Percentiles rank a stretch among this genome's conserved stretches.
Conservation (phyloP, 2,329 filamentous ascomycete genomes). For the Hysterium pulicare region DNA sequence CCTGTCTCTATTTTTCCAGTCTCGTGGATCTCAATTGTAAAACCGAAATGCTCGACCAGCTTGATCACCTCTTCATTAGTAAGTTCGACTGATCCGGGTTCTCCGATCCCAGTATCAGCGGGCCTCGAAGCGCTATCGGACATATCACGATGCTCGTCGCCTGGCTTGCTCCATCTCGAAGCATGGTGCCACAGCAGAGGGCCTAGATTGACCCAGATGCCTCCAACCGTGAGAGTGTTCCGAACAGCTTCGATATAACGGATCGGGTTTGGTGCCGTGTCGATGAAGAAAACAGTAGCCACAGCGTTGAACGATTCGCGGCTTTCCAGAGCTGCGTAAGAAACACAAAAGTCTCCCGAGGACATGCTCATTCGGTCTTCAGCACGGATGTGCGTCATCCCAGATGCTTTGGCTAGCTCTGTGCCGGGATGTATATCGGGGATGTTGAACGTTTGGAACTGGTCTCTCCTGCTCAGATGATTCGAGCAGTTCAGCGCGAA, state of each 20-base stretch:
- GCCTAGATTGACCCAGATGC: slow-evolving; percentile 84
- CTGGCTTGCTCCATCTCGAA: slow-evolving; percentile 55
- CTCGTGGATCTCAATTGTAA: slow-evolving; percentile 65
- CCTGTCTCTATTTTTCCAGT: slow-evolving; percentile 61
- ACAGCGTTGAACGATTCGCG: slow-evolving; percentile 71
- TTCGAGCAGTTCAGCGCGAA: slow-evolving; percentile 91
- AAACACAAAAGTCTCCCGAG: slow-evolving; percentile 85
- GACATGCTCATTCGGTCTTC: slow-evolving; percentile 84
- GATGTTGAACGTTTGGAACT: slow-evolving; percentile 69
- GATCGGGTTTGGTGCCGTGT: slow-evolving; percentile 91
- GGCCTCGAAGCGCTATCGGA: slow-evolving; percentile 24
- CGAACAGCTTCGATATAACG: slow-evolving; percentile 81
- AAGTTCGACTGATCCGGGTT: slow-evolving; percentile 87
- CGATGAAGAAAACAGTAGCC: slow-evolving; percentile 90
- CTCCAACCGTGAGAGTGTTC: slow-evolving; percentile 72
- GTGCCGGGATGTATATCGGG: slow-evolving; percentile 64
- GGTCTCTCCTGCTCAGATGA: slow-evolving; percentile 67
- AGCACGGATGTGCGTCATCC: slow-evolving; percentile 22
- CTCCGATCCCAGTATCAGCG: slow-evolving; percentile 64
- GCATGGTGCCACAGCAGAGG: slow-evolving; percentile 96
- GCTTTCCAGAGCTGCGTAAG: slow-evolving; percentile 68
- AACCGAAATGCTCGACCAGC: slow-evolving; percentile 72
- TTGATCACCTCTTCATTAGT: slow-evolving; percentile 82
- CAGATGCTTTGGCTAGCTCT: slow-evolving; percentile 27
- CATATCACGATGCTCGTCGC: slow-evolving; percentile 14